These are phyloP conservation scores for Gaeumannomyces sp. DNA, from an alignment of 2,329 filamentous ascomycete genomes.

Conservation along the genomic window DNA sequence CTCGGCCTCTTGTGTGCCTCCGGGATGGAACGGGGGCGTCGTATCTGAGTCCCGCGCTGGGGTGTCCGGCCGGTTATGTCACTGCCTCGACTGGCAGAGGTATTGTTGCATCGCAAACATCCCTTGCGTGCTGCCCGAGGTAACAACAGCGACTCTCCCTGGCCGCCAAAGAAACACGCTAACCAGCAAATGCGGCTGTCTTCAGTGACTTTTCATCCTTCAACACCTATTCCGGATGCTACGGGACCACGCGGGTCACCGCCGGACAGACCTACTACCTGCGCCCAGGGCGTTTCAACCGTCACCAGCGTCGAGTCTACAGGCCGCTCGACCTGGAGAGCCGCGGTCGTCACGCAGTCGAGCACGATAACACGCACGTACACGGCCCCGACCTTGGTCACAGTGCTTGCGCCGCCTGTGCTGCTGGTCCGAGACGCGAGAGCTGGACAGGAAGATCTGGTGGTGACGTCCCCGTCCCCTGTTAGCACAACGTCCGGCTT, in stretches of 20 bases:
- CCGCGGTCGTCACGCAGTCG: not conserved
- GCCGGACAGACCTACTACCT: not conserved
- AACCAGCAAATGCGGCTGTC: not conserved
- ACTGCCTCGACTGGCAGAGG: not conserved
- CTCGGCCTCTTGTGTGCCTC: not conserved
- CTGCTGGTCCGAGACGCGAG: not conserved
- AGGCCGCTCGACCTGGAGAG: not conserved
- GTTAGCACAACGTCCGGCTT: not conserved
- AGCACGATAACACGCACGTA: not conserved
- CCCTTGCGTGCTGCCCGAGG: not conserved
- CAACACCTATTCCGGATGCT: not conserved
- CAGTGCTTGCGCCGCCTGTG: not conserved
- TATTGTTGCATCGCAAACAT: not conserved
- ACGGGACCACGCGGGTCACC: too few species aligned
- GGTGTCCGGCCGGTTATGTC: not conserved
- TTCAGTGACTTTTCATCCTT: not conserved
- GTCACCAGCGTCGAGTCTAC: not conserved
- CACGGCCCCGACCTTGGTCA: too few species aligned
- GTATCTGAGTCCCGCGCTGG: not conserved
- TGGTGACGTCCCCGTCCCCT: not conserved
- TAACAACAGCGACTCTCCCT: not conserved
- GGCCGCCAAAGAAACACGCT: too few species aligned
- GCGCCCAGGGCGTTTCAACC: not conserved
- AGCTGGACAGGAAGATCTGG: too few species aligned
- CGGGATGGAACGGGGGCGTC: not conserved